These are phyloP conservation scores for Alternaria triticimaculans DNA, from an alignment of 2,329 filamentous ascomycete genomes.

Conservation along the genomic window DNA sequence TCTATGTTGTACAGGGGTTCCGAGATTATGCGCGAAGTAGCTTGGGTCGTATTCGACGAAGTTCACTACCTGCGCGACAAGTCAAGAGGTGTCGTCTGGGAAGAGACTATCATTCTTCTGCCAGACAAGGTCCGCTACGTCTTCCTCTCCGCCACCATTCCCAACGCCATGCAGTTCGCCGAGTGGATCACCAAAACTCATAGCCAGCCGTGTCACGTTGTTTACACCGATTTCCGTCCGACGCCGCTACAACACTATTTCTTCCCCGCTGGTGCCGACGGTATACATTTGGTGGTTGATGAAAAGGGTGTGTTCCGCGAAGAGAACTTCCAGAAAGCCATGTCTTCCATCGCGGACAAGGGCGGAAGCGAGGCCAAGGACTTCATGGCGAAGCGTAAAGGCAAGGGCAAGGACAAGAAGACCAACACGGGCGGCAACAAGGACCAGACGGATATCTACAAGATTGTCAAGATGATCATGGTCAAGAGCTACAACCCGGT, in stretches of 20 bases:
- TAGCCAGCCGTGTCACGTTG: slow-evolving; percentile 95
- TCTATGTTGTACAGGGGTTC: slow-evolving; percentile 98
- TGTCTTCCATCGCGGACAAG: slow-evolving; percentile 86
- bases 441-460: slow-evolving; percentile 81
- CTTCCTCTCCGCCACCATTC: slow-evolving; percentile 96
- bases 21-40: slow-evolving; percentile 99
- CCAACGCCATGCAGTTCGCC: slow-evolving; percentile 98
- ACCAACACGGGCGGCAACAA: slow-evolving; percentile 81
- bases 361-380: slow-evolving; percentile 85
- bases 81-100: slow-evolving; percentile 94
- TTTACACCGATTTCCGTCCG: slow-evolving; percentile 97
- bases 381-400: slow-evolving; percentile 78
- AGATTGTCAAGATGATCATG: slow-evolving; percentile 99
- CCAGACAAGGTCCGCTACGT: slow-evolving; percentile 99
- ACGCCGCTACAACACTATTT: slow-evolving; percentile 98
- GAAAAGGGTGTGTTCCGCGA: slow-evolving; percentile 97
- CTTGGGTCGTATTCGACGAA: slow-evolving; percentile 98
- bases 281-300: slow-evolving; percentile 92
- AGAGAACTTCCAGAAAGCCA: slow-evolving; percentile 96
- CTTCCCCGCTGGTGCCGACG: slow-evolving; percentile 89
- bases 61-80: slow-evolving; percentile 99
- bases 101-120: slow-evolving; percentile 97
- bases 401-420: slow-evolving; percentile 90
- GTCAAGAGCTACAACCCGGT: slow-evolving; percentile 96
- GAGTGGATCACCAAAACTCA: slow-evolving; percentile 99